Evolutionary conservation across 2,329 filamentous ascomycete species (phyloP).

Genomic region (Calonectria honghensis): DNA sequence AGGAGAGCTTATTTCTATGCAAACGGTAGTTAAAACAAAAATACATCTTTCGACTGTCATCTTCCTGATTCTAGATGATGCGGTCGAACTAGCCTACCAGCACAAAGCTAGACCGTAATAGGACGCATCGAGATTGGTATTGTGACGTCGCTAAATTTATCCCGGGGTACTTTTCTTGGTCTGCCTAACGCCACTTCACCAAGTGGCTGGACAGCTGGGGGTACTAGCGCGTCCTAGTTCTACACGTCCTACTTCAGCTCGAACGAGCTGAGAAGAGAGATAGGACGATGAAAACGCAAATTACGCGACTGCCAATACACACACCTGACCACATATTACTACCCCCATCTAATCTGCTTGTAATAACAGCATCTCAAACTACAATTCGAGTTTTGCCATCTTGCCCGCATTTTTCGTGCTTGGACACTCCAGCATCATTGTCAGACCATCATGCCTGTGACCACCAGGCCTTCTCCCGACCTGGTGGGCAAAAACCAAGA

Average conservation of each 20-base stretch:
- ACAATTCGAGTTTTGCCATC: neutral
- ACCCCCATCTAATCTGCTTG: no score
- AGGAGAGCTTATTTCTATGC: neutral
- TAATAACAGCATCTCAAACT: neutral
- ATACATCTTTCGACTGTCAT: neutral
- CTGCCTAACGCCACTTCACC: neutral
- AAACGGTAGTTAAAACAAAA: neutral
- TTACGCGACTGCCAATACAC: neutral
- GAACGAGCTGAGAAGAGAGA: neutral
- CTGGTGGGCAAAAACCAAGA: neutral
- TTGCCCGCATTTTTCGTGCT: neutral
- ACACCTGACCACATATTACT: neutral
- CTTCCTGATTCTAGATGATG: neutral
- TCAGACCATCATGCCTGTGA: neutral
- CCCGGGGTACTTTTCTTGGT: neutral
- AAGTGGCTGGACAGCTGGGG: conserved; percentile 1
- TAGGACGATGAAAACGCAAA: neutral
- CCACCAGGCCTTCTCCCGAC: neutral
- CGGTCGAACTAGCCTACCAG: neutral
- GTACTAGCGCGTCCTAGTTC: conserved; percentile 1
- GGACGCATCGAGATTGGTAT: neutral
- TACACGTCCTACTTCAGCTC: neutral
- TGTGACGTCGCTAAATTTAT: neutral
- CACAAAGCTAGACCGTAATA: neutral
- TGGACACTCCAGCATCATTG: neutral